Base-by-base conservation (phyloP, 2,329 filamentous ascomycete genomes). In the Pseudocercospora vitis region DNA sequence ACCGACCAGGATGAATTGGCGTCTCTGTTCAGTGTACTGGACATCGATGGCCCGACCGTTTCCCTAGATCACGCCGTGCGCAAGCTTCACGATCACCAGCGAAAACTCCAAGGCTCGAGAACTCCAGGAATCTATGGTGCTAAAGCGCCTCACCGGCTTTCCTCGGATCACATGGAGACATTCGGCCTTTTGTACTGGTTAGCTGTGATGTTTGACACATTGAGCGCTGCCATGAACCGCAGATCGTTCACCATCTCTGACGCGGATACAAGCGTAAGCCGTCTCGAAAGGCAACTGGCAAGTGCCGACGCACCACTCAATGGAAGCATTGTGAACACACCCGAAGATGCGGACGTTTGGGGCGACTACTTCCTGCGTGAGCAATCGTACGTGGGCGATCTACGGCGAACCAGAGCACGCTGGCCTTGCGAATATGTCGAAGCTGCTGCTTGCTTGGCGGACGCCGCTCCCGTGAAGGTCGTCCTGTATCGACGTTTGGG, bases 121-220 rank as follows among this genome's bases (percentile, higher is more conserved):
- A 12, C 12, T 8, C 37, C 49, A 4, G 39, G 49, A 7, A 35
- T 51, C 14, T 51, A 51, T 28, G 26, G 39, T 28, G 26, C 49
- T 11, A 49, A 52, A 29, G 54, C 54, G 11, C 54, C 54, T 18
- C 40, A 12, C 7, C 37, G 46, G 14, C 47, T 59, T 11, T 53
- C 58, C n/a, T 49, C 53, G 9, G 51, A 49, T 9, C 46, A 60
- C 26, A 45, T 52, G 29, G 50, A 60, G 32, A 56, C 56, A 3
- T 59, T 60, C 39, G 52, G 52, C 21, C 45, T 60, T 14, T 45
- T 60, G 24, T 59, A 56, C 21, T 60, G 58, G 58, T 42, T 60
- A n/a, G 58, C 53, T 16, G 53, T 60, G 6, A 60, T 60, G 58
- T 60, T 58, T 35, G 58, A 60, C 23, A 58, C 58, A 29, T 33